Evolutionary conservation across 2,329 filamentous ascomycete species (phyloP), one percentile per base, ranked within the genome.

Genomic region (Sphaceloma murrayae): DNA sequence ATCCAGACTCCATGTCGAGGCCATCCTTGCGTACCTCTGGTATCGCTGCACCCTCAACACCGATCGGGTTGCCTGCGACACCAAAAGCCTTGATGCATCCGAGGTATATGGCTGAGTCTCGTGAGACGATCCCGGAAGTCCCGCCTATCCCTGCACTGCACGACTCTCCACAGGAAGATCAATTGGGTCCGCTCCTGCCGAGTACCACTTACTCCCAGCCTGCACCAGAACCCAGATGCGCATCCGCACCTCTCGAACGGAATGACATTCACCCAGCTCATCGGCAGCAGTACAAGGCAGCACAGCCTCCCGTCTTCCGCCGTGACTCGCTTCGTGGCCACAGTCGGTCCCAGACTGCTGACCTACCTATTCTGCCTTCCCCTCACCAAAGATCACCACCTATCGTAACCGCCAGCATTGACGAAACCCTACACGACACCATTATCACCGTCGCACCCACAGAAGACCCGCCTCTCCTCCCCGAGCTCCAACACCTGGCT

Each of bases 21-120:
- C 62, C 65, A 45, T 50, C 50, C 49, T 46, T 53, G 36, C 59
- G 55, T 29, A 54, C 56, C 11, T 56, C 54, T 5, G 63, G 63
- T 11, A 67, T 65, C 2, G 64, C 67, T 2, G 71, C 70, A 1
- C 68, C 73, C 10, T 70, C 71, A 10, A 67, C 67, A 1, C 72
- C 75, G 4, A 73, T 89, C 42, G 88, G 87, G 0, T 73, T 94
- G n/a, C 87, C 89, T 10, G 85, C 87, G 2, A 95, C 88, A 1
- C 88, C 89, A 21, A 80, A 85, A 65, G 87, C 87, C 1, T 94
- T 95, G 87, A 77, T 83, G 14, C 78, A 93, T 58, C 75, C 77
- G 1, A 78, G 85, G 32, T 78, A 89, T 53, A 72, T 73, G 59
- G 74, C 77, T 52, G 63, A 70, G 2, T 65, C 69, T 33, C 61